Percentiles rank a stretch among this genome's conserved stretches.
Evolutionary conservation across 1,284 basidiomycete genomes (phyloP).

Genomic region (Nidula niveotomentosa): DNA sequence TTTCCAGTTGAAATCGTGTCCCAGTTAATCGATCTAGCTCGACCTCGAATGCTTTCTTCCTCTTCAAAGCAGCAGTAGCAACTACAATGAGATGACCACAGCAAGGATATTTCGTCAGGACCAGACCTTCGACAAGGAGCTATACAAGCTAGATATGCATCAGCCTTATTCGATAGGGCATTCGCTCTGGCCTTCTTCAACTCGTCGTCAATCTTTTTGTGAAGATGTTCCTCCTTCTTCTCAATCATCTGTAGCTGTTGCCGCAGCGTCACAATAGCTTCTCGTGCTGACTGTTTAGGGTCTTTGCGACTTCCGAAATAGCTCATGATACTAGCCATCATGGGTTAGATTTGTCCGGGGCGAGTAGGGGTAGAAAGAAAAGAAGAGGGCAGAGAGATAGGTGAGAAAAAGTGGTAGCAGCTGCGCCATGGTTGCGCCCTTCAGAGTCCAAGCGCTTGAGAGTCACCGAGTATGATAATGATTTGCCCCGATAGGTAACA

Average conservation of each 20-base stretch:
- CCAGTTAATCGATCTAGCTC: constrained; percentile 90
- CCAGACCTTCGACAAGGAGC: no score
- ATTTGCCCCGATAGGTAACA: no score
- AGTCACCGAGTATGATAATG: no score
- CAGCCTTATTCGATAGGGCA: constrained; percentile 91
- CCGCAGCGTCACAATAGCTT: constrained; percentile 85
- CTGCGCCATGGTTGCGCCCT: no score
- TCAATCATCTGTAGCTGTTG: constrained; percentile 95
- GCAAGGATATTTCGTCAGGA: no score
- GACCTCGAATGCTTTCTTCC: constrained; percentile 91
- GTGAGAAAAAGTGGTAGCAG: no score
- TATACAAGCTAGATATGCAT: constrained; percentile 46
- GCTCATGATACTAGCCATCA: constrained; percentile 88
- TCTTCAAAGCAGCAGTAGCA: constrained; percentile 88
- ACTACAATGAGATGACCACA: constrained; percentile 37
- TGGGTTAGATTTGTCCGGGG: constrained; percentile 21
- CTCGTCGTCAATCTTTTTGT: constrained; percentile 98
- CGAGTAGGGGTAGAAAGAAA: neutral
- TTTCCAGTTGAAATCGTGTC: constrained; percentile 91
- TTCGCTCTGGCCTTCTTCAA: constrained; percentile 90
- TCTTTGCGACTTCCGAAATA: constrained; percentile 82
- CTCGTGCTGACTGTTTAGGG: constrained; percentile 76
- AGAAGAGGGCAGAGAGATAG: constrained; percentile 1
- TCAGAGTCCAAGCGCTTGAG: no score
- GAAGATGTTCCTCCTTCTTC: constrained; percentile 98